Evolutionary conservation across 2,329 filamentous ascomycete genomes (phyloP).

Genomic region (Elsinoe ampelina): DNA sequence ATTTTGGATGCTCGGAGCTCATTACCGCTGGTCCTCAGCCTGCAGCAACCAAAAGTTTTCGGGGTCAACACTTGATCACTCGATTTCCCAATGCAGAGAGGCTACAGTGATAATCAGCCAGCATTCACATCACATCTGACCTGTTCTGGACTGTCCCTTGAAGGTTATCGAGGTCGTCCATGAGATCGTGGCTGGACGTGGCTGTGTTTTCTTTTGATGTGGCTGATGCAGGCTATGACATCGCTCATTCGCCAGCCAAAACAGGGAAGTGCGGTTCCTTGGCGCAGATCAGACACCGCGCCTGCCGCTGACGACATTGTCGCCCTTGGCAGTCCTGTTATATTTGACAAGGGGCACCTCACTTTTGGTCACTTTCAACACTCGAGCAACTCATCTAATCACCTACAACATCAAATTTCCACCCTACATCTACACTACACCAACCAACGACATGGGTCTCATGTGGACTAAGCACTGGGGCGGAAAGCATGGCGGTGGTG

Average conservation of each 20-base stretch:
- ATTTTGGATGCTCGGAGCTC: neutral
- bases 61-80: too few relatives aligned
- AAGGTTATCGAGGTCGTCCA: neutral
- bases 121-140: neutral
- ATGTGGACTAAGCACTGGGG: constrained; percentile 12
- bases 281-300: constrained; percentile 1
- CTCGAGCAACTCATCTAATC: neutral
- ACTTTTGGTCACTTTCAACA: neutral
- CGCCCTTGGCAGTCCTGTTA: neutral
- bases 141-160: neutral
- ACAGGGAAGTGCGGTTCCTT: constrained; percentile 1
- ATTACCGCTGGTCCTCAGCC: neutral
- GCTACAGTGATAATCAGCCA: neutral
- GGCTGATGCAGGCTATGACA: neutral
- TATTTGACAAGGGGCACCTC: neutral
- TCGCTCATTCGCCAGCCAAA: neutral
- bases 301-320: constrained; percentile 9
- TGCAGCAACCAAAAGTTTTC: too few relatives aligned
- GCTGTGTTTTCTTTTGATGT: neutral
- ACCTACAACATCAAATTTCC: too few relatives aligned
- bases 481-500: constrained; percentile 9
- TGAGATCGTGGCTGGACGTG: neutral
- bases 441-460: neutral
- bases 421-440: too few relatives aligned
- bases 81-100: too few relatives aligned